phyloP scores from a whole-genome alignment of 345 rosid genomes.

The Zanthoxylum bungeanum region DNA sequence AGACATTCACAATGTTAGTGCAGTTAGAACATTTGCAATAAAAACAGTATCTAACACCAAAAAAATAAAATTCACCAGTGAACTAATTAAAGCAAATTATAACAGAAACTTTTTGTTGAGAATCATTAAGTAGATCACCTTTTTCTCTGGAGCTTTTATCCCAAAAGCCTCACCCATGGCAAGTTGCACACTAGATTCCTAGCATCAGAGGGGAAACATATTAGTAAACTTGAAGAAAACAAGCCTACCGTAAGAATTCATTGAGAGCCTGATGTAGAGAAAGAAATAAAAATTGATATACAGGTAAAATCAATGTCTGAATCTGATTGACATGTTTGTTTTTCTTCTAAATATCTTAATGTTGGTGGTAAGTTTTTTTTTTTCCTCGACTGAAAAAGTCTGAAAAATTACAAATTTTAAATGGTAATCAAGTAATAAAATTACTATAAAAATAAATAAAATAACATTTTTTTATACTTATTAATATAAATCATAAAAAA shows the following conservation, averaged over 20 bases:
- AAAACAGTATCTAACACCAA: background rate
- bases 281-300: no score
- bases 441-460: no score
- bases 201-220: background rate
- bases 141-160: conserved; percentile 78
- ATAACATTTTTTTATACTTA: no score
- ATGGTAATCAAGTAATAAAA: no score
- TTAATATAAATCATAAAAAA: no score
- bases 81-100: conserved; percentile 8
- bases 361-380: no score
- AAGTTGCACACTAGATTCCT: conserved; percentile 91
- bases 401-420: no score
- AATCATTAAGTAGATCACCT: conserved; percentile 39
- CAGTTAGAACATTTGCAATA: background rate
- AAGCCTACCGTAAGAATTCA: background rate
- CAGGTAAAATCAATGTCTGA: no score
- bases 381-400: no score
- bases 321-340: no score
- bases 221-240: background rate
- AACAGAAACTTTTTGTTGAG: background rate
- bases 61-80: background rate
- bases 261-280: no score
- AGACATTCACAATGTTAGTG: background rate
- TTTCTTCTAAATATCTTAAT: no score
- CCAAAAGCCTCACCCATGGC: conserved; percentile 98